Conservation (phyloP, 2,329 filamentous ascomycete genomes). For the Gnomoniopsis smithogilvyi region DNA sequence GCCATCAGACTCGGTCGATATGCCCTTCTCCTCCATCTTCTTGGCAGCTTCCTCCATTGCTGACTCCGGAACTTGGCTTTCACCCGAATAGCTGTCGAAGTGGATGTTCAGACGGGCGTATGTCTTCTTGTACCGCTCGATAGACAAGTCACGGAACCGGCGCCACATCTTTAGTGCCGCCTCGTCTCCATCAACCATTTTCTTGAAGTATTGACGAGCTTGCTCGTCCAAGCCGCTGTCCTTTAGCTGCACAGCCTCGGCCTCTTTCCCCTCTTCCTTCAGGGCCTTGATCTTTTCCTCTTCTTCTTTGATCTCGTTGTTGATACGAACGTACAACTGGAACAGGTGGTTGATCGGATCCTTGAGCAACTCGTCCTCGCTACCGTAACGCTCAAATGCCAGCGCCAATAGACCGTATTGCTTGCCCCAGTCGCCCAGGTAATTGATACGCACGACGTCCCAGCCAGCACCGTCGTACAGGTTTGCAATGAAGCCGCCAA, state of each 20-base stretch:
- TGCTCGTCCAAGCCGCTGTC: conserved; percentile 62
- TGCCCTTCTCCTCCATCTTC: conserved; percentile 59
- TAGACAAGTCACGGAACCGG: conserved; percentile 64
- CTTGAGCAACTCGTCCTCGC: conserved; percentile 64
- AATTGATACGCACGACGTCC: conserved; percentile 73
- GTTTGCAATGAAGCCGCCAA: conserved; percentile 73
- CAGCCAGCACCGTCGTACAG: conserved; percentile 68
- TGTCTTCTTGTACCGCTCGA: conserved; percentile 63
- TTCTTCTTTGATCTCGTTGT: conserved; percentile 62
- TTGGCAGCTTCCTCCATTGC: conserved; percentile 63
- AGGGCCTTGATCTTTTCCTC: conserved; percentile 61
- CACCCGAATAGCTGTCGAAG: conserved; percentile 72
- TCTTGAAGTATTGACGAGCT: conserved; percentile 69
- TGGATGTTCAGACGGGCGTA: conserved; percentile 69
- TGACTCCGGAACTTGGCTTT: conserved; percentile 67
- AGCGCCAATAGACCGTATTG: conserved; percentile 71
- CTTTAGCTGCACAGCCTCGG: conserved; percentile 45
- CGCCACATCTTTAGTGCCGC: conserved; percentile 60
- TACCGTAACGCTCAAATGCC: conserved; percentile 72
- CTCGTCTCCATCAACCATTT: conserved; percentile 66
- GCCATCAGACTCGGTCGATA: conserved; percentile 69
- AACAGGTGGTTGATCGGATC: conserved; percentile 82
- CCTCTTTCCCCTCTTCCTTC: conserved; percentile 51
- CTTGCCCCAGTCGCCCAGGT: conserved; percentile 79
- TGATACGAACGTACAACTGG: conserved; percentile 79